These are phyloP conservation scores for Zea mays DNA, from an alignment of 176 grass and related monocot genomes.

Conservation along the genomic window DNA sequence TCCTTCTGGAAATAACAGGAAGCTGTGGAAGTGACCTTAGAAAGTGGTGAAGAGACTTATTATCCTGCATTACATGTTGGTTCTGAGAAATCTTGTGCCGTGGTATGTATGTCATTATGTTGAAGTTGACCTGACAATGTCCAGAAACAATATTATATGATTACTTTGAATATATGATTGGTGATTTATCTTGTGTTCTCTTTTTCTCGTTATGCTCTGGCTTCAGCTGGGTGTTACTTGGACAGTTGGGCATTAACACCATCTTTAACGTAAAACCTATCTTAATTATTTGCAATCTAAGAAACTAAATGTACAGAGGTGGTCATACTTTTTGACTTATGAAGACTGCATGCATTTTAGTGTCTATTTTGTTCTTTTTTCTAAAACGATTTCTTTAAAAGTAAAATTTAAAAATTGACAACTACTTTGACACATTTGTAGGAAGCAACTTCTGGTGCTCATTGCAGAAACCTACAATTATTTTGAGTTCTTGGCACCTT, in stretches of 20 bases:
- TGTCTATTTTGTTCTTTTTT: background rate
- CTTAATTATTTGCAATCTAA: background rate
- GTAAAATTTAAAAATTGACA: background rate
- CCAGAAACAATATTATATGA: background rate
- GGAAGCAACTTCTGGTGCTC: background rate
- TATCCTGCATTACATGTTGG: constrained; percentile 90
- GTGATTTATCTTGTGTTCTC: background rate
- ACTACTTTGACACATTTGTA: background rate
- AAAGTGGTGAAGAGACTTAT: constrained; percentile 88
- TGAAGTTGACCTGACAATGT: background rate
- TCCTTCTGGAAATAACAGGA: constrained; percentile 51
- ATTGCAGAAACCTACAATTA: background rate
- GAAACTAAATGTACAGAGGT: background rate
- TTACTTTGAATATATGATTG: constrained; percentile 11
- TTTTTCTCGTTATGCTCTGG: constrained; percentile 8
- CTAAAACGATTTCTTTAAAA: too few species aligned
- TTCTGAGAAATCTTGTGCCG: constrained; percentile 52
- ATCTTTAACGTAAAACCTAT: background rate
- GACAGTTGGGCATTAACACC: background rate
- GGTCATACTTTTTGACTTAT: background rate
- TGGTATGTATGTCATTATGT: constrained; percentile 57
- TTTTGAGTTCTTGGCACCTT: background rate
- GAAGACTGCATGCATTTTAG: background rate
- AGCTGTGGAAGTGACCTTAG: constrained; percentile 42
- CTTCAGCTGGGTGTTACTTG: constrained; percentile 11